A percentile compares a stretch with the other conserved stretches of the same genome.
phyloP scores from a whole-genome alignment of 345 rosid species.

The Moringa oleifera region DNA sequence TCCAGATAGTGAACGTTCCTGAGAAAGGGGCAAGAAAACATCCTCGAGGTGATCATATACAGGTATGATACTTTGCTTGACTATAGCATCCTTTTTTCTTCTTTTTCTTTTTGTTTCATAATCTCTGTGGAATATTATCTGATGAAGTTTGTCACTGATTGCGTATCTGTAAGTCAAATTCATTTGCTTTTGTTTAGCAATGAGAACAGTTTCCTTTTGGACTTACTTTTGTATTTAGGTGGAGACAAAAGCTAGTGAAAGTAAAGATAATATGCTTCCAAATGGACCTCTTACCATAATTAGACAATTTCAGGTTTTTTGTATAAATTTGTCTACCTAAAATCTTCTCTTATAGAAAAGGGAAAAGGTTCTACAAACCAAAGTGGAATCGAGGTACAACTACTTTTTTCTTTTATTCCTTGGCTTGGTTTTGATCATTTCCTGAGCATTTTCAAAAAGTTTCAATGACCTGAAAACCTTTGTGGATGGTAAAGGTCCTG shows the following conservation, averaged over 20 bases:
- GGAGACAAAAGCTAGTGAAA: background rate
- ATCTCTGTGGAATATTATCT: constrained; percentile 1
- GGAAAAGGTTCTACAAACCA: no score
- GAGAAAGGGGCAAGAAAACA: constrained; percentile 99
- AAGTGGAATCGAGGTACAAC: no score
- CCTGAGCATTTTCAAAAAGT: background rate
- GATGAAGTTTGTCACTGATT: background rate
- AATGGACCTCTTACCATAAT: background rate
- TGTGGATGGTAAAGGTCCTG: background rate
- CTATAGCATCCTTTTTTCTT: background rate
- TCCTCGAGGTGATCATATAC: constrained; percentile 93
- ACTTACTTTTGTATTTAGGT: background rate
- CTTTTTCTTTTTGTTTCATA: constrained; percentile 12
- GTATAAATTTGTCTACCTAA: no score
- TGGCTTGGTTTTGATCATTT: background rate
- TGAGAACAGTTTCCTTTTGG: no score
- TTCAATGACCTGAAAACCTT: background rate
- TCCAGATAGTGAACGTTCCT: constrained; percentile 90
- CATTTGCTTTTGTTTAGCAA: no score
- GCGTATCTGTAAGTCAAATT: background rate
- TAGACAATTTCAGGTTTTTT: background rate
- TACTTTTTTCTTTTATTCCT: no score
- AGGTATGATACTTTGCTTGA: constrained; percentile 39
- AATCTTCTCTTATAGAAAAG: no score
- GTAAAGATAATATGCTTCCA: no score